Evolutionary conservation across 805 yeast genomes (phyloP), one percentile per base, ranked within the genome.

Genomic region (Saccharomycopsis malanga): DNA sequence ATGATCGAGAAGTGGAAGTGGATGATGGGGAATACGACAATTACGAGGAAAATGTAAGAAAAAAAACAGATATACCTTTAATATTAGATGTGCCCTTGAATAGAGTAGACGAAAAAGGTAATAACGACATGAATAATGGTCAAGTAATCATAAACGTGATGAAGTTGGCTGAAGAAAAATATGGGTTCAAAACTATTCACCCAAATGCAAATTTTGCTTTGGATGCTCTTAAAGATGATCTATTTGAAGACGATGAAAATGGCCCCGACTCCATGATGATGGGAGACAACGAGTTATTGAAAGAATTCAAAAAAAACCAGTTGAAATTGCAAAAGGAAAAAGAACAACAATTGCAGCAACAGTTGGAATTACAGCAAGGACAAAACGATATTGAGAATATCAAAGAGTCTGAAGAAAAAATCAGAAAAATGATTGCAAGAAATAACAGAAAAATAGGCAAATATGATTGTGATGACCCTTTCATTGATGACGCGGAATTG

Each of bases 401-500:
- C 3, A 49, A 64, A 68, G 55, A 73, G 69, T 58, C 67, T 71
- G 57, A 63, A 69, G 46, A 60, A 63, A 60, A 67, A 70, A 72
- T 52, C 63, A 65, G 40, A 72, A 70, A 58, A 70, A 70, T 57
- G 72, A 76, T 44, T 17, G 49, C 53, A 7, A 36, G 24, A 20
- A 49, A 46, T 34, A 83, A 83, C 58, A 75, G 88, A 45, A 77
- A 84, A 54, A 87, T 88, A 30, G 96, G 96, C 2, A 87, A 86
- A 59, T 93, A 93, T 64, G 98, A 93, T 61, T 71, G 77, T 42
- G 81, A 85, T 51, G 99, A 93, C 63, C 98, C 98, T 2, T 93
- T 93, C 59, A 93, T 93, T 49, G 99, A 93, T 66, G 98, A 93
- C 64, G 76, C 87, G 14, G 99, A 93, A 64, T 68, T 88, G 56